Evolutionary conservation across 805 yeast genomes (phyloP).

Genomic region (Yarrowia divulgata): DNA sequence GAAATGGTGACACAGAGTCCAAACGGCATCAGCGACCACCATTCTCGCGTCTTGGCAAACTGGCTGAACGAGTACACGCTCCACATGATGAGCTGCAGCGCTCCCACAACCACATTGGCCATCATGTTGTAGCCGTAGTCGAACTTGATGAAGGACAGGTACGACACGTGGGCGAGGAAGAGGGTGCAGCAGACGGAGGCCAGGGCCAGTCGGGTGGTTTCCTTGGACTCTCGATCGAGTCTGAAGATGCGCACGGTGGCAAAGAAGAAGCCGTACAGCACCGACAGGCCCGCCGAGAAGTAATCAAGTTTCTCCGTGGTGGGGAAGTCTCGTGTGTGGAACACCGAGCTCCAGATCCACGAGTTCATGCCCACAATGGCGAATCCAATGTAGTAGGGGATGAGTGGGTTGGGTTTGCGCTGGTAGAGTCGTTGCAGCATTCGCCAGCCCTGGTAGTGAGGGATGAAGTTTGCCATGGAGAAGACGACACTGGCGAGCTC

Average conservation of each 20-base stretch:
- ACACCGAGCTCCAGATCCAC: constrained; percentile 85
- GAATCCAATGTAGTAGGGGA: constrained; percentile 55
- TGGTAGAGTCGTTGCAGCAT: constrained; percentile 43
- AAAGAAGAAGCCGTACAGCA: constrained; percentile 77
- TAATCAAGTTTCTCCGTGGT: constrained; percentile 88
- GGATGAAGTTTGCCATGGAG: constrained; percentile 71
- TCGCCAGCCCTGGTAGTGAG: constrained; percentile 62
- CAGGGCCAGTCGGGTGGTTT: constrained; percentile 51
- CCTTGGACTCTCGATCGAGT: constrained; percentile 56
- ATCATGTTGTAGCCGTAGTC: constrained; percentile 93
- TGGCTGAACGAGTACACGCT: constrained; percentile 49
- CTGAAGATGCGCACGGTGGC: constrained; percentile 66
- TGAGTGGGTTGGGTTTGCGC: constrained; percentile 43
- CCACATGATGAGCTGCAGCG: constrained; percentile 73
- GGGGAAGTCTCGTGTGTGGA: constrained; percentile 84
- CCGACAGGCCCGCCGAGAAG: constrained; percentile 91
- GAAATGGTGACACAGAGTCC: constrained; percentile 60
- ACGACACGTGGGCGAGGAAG: constrained; percentile 68
- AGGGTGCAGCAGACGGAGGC: constrained; percentile 56
- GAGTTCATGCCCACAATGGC: constrained; percentile 78
- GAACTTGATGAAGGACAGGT: constrained; percentile 74
- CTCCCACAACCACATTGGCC: constrained; percentile 81
- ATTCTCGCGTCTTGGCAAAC: constrained; percentile 43
- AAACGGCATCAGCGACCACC: constrained; percentile 61
- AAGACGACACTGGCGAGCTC: constrained; percentile 83